phyloP scores from a whole-genome alignment of 1,139 yeast species.

The Yamadazyma dendronema region DNA sequence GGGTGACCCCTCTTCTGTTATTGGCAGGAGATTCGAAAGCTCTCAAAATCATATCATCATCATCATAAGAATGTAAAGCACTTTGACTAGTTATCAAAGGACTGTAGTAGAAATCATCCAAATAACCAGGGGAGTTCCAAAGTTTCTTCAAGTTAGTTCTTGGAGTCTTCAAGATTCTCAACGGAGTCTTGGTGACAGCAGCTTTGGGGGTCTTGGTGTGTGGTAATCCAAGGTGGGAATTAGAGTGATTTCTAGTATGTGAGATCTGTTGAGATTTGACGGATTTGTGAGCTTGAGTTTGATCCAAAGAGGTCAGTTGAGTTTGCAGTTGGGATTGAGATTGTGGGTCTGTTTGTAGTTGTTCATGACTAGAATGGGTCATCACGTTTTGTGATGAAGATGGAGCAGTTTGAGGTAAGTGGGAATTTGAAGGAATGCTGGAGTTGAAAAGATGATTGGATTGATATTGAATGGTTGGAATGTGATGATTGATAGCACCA shows the following conservation, averaged over 20 bases:
- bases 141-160: conserved; percentile 47
- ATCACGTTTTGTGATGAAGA: no score
- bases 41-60: conserved; percentile 54
- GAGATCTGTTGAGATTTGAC: conserved; percentile 3
- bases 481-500: conserved; percentile 17
- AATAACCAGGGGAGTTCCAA: conserved; percentile 64
- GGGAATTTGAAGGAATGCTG: conserved; percentile 1
- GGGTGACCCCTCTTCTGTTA: conserved; percentile 5
- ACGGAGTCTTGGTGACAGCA: conserved; percentile 32
- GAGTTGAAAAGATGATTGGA: conserved; percentile 1
- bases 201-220: conserved; percentile 20
- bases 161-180: conserved; percentile 40
- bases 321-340: neutral
- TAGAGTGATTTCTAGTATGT: conserved; percentile 7
- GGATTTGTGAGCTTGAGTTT: no score
- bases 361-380: neutral
- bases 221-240: conserved; percentile 1
- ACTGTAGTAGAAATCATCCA: conserved; percentile 66
- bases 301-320: neutral
- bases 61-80: conserved; percentile 44
- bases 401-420: no score
- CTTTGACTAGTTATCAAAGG: conserved; percentile 39
- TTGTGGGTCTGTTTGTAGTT: neutral
- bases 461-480: conserved; percentile 13
- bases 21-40: conserved; percentile 36